A percentile compares a stretch with the other conserved stretches of the same genome.
These are phyloP conservation scores for Colletotrichum chrysophilum DNA, from an alignment of 2,329 filamentous ascomycete genomes.

Conservation along the genomic window DNA sequence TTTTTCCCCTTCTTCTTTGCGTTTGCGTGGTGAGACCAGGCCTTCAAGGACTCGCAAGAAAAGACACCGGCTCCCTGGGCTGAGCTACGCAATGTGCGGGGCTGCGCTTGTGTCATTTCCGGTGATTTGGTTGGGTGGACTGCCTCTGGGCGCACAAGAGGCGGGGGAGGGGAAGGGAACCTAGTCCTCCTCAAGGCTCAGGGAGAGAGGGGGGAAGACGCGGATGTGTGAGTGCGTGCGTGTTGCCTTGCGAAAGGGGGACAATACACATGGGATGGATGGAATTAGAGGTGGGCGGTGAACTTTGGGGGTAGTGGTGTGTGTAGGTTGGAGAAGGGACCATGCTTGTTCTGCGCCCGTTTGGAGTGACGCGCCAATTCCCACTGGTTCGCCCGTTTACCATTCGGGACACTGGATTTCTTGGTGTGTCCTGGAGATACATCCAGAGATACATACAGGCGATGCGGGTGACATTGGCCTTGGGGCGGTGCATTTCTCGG, in stretches of 20 bases:
- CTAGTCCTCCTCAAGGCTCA: too few relatives aligned
- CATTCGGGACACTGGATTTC: not conserved
- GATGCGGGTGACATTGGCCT: constrained; percentile 9
- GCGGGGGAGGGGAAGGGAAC: not conserved
- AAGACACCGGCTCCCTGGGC: not conserved
- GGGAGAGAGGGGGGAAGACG: not conserved
- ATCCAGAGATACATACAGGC: not conserved
- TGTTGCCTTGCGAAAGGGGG: not conserved
- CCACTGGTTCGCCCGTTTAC: not conserved
- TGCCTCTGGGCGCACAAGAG: not conserved
- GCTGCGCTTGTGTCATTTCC: not conserved
- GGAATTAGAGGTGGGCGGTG: not conserved
- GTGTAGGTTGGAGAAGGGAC: not conserved
- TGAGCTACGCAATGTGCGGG: constrained; percentile 2
- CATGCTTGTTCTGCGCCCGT: constrained; percentile 14
- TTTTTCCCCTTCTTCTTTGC: not conserved
- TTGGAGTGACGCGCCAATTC: not conserved
- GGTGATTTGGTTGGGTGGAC: not conserved
- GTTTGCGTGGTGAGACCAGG: not conserved
- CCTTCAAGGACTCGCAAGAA: not conserved
- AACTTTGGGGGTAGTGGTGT: not conserved
- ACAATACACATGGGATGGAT: not conserved
- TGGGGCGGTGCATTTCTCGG: constrained; percentile 8
- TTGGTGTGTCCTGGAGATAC: not conserved
- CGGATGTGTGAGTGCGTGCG: not conserved